A percentile compares a stretch with the other conserved stretches of the same genome.
Evolutionary conservation across 768 basidiomycete genomes (phyloP).

Genomic region (Pleurotus platypus): DNA sequence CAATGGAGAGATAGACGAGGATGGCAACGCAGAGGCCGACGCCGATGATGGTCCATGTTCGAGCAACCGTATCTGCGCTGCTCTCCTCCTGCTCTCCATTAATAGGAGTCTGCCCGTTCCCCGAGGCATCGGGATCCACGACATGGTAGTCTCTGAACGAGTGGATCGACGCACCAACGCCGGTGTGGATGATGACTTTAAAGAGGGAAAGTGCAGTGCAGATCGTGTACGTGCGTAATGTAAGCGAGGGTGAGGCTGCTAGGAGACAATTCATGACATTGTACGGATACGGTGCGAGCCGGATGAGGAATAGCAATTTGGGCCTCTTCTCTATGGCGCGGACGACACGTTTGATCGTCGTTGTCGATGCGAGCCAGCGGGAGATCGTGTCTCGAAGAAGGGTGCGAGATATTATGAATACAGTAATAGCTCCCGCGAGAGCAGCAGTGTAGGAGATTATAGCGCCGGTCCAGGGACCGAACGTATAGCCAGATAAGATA

Average conservation of each 20-base stretch:
- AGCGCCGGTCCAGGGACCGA: constrained; percentile 80
- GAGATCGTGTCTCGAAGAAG: constrained; percentile 71
- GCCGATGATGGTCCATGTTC: constrained; percentile 65
- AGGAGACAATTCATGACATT: constrained; percentile 96
- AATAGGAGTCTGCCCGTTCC: constrained; percentile 22
- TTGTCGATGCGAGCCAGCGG: constrained; percentile 66
- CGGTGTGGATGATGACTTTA: constrained; percentile 91
- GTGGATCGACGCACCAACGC: constrained; percentile 79
- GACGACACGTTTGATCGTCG: constrained; percentile 75
- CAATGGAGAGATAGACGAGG: constrained; percentile 74
- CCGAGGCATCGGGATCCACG: constrained; percentile 25
- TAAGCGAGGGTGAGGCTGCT: constrained; percentile 81
- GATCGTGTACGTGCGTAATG: constrained; percentile 70
- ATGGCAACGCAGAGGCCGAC: constrained; percentile 70
- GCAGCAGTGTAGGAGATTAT: constrained; percentile 86
- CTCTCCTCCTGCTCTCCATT: constrained; percentile 21
- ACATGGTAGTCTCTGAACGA: constrained; percentile 72
- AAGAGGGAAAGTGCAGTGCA: constrained; percentile 82
- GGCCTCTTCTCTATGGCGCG: constrained; percentile 86
- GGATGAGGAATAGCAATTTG: constrained; percentile 85
- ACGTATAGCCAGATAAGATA: constrained; percentile 88
- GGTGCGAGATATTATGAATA: constrained; percentile 76
- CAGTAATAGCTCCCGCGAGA: constrained; percentile 59
- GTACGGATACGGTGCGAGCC: constrained; percentile 88
- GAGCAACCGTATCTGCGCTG: constrained; percentile 46